Percentiles rank a stretch among this genome's conserved stretches.
phyloP scores from a whole-genome alignment of 805 yeast species.

The Priceomyces fermenticarens region DNA sequence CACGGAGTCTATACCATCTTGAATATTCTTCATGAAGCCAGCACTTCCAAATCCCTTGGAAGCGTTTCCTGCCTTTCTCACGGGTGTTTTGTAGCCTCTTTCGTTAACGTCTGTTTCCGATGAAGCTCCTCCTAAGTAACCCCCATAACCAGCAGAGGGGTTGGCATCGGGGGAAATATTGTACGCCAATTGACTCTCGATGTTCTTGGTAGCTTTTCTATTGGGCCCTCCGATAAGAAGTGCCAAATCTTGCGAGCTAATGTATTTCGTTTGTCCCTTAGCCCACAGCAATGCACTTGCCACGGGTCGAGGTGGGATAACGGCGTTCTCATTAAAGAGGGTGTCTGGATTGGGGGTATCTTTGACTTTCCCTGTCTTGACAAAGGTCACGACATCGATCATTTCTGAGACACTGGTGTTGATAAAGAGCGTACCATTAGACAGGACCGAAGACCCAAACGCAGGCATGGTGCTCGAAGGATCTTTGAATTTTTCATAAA shows the following conservation, averaged over 20 bases:
- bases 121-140: constrained; percentile 6
- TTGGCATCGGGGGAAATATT: constrained; percentile 46
- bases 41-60: constrained; percentile 43
- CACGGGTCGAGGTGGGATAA: constrained; percentile 76
- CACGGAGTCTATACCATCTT: constrained; percentile 49
- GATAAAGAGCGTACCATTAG: constrained; percentile 56
- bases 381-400: constrained; percentile 20
- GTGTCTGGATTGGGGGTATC: constrained; percentile 43
- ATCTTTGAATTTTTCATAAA: constrained; percentile 20
- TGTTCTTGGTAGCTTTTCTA: constrained; percentile 57
- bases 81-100: constrained; percentile 46
- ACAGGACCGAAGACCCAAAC: constrained; percentile 29
- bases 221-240: constrained; percentile 69
- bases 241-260: constrained; percentile 63
- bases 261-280: constrained; percentile 61
- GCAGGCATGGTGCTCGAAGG: constrained; percentile 13
- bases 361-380: constrained; percentile 17
- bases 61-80: constrained; percentile 30
- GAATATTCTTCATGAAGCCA: constrained; percentile 43
- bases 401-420: constrained; percentile 52
- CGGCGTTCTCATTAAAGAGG: constrained; percentile 65
- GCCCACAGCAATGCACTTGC: constrained; percentile 84
- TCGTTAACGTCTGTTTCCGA: constrained; percentile 8
- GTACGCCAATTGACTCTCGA: constrained; percentile 55
- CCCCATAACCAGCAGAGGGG: constrained; percentile 31